A percentile compares a stretch with the other conserved stretches of the same genome.
Evolutionary conservation across 208 protist species (phyloP).

Genomic region (Crithidia fasciculata): DNA sequence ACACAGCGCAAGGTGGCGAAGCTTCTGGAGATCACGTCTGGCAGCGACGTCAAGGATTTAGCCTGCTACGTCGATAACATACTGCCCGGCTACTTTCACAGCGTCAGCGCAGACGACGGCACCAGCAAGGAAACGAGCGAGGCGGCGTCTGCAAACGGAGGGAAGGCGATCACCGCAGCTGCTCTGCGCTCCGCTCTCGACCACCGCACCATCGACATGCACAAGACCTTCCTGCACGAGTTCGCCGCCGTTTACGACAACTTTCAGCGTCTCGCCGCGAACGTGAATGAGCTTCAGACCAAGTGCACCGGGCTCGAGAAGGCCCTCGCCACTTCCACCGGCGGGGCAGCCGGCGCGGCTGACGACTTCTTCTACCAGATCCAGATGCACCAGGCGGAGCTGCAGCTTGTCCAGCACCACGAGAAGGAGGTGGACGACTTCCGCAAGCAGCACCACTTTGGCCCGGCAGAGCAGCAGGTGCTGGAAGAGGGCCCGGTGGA

Average conservation of each 20-base stretch:
- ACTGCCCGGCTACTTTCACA: constrained; percentile 50
- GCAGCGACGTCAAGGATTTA: constrained; percentile 64
- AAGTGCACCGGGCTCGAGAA: constrained; percentile 41
- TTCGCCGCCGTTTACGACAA: constrained; percentile 60
- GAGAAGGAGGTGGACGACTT: constrained; percentile 68
- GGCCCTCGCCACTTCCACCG: constrained; percentile 5
- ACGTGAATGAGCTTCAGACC: constrained; percentile 56
- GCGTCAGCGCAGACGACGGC: constrained; percentile 14
- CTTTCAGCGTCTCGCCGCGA: constrained; percentile 50
- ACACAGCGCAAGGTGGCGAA: constrained; percentile 39
- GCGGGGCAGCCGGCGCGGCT: constrained; percentile 7
- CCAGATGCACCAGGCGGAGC: constrained; percentile 31
- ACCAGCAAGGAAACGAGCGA: constrained; percentile 6
- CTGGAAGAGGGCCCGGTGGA: constrained; percentile 70
- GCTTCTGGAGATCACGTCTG: constrained; percentile 66
- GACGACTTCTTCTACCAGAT: constrained; percentile 34
- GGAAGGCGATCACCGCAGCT: constrained; percentile 6
- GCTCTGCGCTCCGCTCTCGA: constrained; percentile 67
- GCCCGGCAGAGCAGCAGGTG: constrained; percentile 57
- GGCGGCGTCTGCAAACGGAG: background rate
- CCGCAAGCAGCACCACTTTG: constrained; percentile 70
- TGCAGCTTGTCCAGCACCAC: constrained; percentile 57
- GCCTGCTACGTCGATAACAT: constrained; percentile 66
- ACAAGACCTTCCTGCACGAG: constrained; percentile 64
- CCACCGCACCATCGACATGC: constrained; percentile 56